A percentile compares a stretch with the other conserved stretches of the same genome.
Conservation (phyloP, 2,329 filamentous ascomycete genomes). For the Fusarium clavum region DNA sequence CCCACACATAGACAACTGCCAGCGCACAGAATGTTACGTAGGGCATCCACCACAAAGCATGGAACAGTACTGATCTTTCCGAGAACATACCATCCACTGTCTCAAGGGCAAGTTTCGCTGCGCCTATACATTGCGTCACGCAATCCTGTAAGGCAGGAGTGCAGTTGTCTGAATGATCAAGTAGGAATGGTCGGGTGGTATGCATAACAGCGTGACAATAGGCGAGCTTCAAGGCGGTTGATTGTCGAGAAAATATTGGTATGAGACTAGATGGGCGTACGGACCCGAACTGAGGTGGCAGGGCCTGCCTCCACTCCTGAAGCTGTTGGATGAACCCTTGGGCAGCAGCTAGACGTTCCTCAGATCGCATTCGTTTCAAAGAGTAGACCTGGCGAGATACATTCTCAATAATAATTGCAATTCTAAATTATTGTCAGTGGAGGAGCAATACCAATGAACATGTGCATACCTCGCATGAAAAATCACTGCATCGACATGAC, state of each 20-base stretch:
- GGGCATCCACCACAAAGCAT: constrained; percentile 65
- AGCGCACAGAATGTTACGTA: constrained; percentile 67
- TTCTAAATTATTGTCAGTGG: constrained; percentile 22
- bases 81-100: constrained; percentile 56
- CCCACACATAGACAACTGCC: constrained; percentile 65
- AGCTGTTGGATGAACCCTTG: constrained; percentile 54
- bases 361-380: constrained; percentile 50
- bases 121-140: constrained; percentile 57
- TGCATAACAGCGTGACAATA: constrained; percentile 68
- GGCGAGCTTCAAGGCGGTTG: constrained; percentile 64
- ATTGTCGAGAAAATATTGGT: constrained; percentile 59
- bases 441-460: rapidly evolving
- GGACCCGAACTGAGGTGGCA: constrained; percentile 58
- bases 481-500: constrained; percentile 60
- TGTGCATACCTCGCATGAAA: constrained; percentile 55
- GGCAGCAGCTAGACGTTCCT: constrained; percentile 53
- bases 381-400: constrained; percentile 57
- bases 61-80: constrained; percentile 52
- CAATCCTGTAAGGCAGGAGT: constrained; percentile 24
- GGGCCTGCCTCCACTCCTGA: constrained; percentile 52
- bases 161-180: constrained; percentile 48
- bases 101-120: constrained; percentile 51
- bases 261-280: constrained; percentile 60
- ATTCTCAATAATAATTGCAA: constrained; percentile 54
- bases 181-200: constrained; percentile 65